These are phyloP conservation scores for Yarrowia sp. DNA, from an alignment of 805 yeast species.

Conservation along the genomic window DNA sequence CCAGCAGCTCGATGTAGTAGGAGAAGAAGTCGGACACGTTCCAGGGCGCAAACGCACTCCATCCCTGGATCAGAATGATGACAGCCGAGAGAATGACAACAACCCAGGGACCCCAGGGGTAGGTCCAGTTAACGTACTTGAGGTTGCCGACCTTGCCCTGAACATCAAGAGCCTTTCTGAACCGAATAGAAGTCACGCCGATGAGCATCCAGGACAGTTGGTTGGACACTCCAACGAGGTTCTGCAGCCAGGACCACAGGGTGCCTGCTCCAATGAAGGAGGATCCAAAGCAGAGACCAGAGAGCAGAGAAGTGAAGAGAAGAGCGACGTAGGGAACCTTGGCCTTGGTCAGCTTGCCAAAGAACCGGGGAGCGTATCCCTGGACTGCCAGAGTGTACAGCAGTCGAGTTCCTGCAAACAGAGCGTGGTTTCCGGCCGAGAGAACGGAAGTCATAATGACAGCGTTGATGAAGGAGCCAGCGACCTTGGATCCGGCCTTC, in stretches of 20 bases:
- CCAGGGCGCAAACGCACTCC: constrained; percentile 68
- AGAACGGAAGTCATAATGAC: constrained; percentile 60
- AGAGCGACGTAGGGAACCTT: constrained; percentile 53
- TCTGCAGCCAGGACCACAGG: constrained; percentile 53
- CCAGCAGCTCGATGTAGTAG: constrained; percentile 60
- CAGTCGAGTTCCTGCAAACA: constrained; percentile 63
- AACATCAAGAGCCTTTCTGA: constrained; percentile 47
- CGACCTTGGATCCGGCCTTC: constrained; percentile 46
- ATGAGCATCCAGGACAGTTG: constrained; percentile 63
- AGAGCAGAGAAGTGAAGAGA: constrained; percentile 50
- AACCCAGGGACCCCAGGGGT: constrained; percentile 51
- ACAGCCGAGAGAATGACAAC: constrained; percentile 49
- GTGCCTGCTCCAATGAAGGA: constrained; percentile 55
- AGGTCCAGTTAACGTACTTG: constrained; percentile 51
- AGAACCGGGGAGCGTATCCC: constrained; percentile 56
- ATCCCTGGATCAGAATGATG: constrained; percentile 59
- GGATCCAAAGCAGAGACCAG: constrained; percentile 60
- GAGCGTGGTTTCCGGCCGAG: constrained; percentile 64
- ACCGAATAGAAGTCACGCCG: constrained; percentile 53
- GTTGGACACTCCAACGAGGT: constrained; percentile 61
- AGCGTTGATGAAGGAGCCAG: constrained; percentile 55
- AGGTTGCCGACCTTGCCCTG: constrained; percentile 44
- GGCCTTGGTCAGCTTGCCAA: constrained; percentile 48
- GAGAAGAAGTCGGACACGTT: constrained; percentile 59
- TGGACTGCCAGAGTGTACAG: constrained; percentile 58